These are phyloP conservation scores for Lactuca sativa DNA, from an alignment of 129 eudicot species.

Conservation along the genomic window DNA sequence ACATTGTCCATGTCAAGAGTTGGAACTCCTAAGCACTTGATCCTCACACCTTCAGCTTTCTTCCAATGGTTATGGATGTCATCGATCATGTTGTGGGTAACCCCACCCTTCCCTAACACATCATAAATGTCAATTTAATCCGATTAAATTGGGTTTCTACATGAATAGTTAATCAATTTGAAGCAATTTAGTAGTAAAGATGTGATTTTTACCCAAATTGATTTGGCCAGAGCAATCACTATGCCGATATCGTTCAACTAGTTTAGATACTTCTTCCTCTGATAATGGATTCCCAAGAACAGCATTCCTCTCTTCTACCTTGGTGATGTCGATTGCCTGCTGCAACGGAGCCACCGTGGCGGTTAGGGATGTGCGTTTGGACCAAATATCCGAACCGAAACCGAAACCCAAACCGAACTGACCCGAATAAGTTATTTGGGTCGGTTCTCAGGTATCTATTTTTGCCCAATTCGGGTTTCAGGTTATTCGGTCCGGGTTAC, in stretches of 20 bases:
- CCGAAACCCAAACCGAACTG: too few relatives aligned
- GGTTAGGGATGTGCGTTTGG: too few relatives aligned
- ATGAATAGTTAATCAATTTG: too few relatives aligned
- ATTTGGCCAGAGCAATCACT: slow-evolving; percentile 84
- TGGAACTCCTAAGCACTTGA: slow-evolving; percentile 94
- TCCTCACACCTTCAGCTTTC: slow-evolving; percentile 90
- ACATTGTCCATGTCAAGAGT: slow-evolving; percentile 92
- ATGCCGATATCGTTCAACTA: slow-evolving; percentile 82
- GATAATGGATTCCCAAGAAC: slow-evolving; percentile 65
- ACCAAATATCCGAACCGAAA: too few relatives aligned
- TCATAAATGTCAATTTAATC: neutral
- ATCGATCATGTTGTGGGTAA: slow-evolving; percentile 88
- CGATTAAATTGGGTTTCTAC: too few relatives aligned
- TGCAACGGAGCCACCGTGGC: slow-evolving; percentile 51
- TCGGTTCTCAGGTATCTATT: too few relatives aligned
- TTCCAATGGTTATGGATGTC: slow-evolving; percentile 98
- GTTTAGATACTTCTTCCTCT: slow-evolving; percentile 61
- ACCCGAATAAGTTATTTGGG: too few relatives aligned
- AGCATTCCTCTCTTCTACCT: slow-evolving; percentile 32
- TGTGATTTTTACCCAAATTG: slow-evolving; percentile 61
- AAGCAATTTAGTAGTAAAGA: neutral
- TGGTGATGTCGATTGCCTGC: slow-evolving; percentile 25
- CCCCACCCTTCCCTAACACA: slow-evolving; percentile 82
- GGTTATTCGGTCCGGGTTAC: too few relatives aligned
- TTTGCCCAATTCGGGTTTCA: too few relatives aligned